A percentile compares a stretch with the other conserved stretches of the same genome.
These are phyloP conservation scores for Alternaria rosae DNA, from an alignment of 2,329 filamentous ascomycete genomes.

Conservation along the genomic window DNA sequence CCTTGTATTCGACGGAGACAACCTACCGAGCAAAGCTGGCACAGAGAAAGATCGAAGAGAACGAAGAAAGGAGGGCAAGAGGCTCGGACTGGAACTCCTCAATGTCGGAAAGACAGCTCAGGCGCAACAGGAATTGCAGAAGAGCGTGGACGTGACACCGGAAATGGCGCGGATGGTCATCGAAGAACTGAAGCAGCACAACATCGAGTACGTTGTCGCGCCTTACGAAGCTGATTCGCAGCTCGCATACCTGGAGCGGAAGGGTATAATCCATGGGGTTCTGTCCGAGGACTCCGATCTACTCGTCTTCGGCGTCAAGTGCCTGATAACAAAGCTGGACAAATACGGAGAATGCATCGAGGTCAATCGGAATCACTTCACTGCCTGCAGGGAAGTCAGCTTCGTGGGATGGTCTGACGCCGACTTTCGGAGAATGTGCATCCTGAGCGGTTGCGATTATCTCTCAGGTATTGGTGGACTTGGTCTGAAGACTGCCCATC, in stretches of 20 bases:
- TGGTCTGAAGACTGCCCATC: conserved; percentile 92
- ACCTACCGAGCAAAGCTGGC: conserved; percentile 87
- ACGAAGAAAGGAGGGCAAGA: conserved; percentile 78
- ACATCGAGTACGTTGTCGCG: conserved; percentile 87
- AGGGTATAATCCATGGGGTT: conserved; percentile 85
- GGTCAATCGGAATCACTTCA: conserved; percentile 88
- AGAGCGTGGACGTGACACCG: conserved; percentile 93
- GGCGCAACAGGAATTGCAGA: conserved; percentile 87
- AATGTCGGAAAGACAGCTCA: conserved; percentile 81
- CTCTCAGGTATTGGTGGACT: conserved; percentile 83
- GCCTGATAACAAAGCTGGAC: conserved; percentile 90
- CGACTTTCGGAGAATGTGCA: conserved; percentile 94
- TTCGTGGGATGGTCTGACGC: conserved; percentile 90
- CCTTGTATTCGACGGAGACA: conserved; percentile 94
- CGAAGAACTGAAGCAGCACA: conserved; percentile 82
- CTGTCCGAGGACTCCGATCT: conserved; percentile 96
- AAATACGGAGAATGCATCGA: conserved; percentile 93
- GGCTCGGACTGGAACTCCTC: conserved; percentile 77
- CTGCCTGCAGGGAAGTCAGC: conserved; percentile 84
- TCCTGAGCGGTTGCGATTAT: conserved; percentile 96
- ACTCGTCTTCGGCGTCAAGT: conserved; percentile 90
- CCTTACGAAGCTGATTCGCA: conserved; percentile 99
- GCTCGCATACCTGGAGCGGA: conserved; percentile 88
- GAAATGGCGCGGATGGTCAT: conserved; percentile 94
- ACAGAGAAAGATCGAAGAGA: conserved; percentile 82